A percentile compares a stretch with the other conserved stretches of the same genome.
Conservation (phyloP, 768 basidiomycete species). For the Cyathus striatus region DNA sequence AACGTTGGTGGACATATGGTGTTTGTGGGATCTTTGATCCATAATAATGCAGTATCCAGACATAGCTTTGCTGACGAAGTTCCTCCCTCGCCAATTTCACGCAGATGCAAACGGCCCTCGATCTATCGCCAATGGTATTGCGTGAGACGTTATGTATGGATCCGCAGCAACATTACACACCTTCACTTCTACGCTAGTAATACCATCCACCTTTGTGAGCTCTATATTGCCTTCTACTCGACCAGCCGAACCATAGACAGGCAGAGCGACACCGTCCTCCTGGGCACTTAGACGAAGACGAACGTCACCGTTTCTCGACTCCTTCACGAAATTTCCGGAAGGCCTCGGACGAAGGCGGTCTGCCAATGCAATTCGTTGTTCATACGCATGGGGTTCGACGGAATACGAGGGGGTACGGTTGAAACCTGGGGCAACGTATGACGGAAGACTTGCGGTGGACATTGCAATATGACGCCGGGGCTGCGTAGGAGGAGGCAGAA, state of each 20-base stretch:
- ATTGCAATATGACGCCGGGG: conserved; percentile 25
- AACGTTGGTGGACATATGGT: conserved; percentile 46
- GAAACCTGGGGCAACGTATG: conserved; percentile 34
- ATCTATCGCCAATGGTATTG: conserved; percentile 35
- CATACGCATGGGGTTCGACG: conserved; percentile 45
- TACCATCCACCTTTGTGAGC: conserved; percentile 45
- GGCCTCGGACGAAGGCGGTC: conserved; percentile 33
- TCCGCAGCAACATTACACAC: conserved; percentile 23
- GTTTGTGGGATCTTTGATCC: conserved; percentile 43
- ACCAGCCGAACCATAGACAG: conserved; percentile 50
- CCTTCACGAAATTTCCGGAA: conserved; percentile 51
- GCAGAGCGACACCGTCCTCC: conserved; percentile 43
- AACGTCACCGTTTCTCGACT: conserved; percentile 47
- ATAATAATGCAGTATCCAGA: conserved; percentile 47
- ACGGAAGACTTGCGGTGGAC: conserved; percentile 52
- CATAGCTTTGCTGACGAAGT: conserved; percentile 46
- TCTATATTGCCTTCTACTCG: conserved; percentile 53
- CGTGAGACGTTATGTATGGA: no score
- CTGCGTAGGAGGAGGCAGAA: background rate
- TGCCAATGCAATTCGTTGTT: conserved; percentile 46
- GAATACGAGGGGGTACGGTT: conserved; percentile 45
- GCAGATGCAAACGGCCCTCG: conserved; percentile 52
- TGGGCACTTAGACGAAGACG: conserved; percentile 50
- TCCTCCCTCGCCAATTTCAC: conserved; percentile 68
- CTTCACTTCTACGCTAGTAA: conserved; percentile 62